Percentiles rank a stretch among this genome's conserved stretches.
Conservation (phyloP, 352 stramenopile genomes). For the Phytopythium montanum region DNA sequence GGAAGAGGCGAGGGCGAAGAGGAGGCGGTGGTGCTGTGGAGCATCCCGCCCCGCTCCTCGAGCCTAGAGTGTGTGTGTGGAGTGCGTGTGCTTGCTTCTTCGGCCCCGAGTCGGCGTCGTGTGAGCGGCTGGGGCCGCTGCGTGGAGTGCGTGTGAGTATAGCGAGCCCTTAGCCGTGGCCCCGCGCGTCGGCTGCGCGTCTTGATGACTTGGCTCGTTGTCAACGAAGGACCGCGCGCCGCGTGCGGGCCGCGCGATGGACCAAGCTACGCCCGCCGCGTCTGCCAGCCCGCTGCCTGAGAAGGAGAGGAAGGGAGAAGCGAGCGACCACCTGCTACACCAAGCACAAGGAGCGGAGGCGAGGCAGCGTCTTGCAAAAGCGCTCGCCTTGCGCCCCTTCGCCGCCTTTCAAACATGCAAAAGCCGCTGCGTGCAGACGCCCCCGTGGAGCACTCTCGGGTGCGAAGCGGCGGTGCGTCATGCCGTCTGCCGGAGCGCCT, state of each 20-base stretch:
- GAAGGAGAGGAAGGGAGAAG: not conserved
- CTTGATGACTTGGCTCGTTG: constrained; percentile 2
- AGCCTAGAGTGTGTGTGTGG: constrained; percentile 5
- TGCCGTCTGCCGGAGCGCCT: constrained; percentile 51
- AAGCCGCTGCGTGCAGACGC: constrained; percentile 90
- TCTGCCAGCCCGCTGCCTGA: not conserved
- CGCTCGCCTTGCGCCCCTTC: not conserved
- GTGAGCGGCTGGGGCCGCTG: not conserved
- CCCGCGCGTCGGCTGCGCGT: not conserved
- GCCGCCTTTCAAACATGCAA: constrained; percentile 77
- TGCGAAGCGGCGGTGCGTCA: constrained; percentile 53
- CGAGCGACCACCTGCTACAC: not conserved
- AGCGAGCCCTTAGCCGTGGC: constrained; percentile 1
- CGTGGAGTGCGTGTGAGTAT: constrained; percentile 16
- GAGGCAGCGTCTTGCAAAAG: not conserved
- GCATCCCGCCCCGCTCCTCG: constrained; percentile 2
- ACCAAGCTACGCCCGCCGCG: not conserved
- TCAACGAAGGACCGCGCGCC: not conserved
- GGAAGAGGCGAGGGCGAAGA: constrained; percentile 8
- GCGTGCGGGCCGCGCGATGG: not conserved
- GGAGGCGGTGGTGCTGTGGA: constrained; percentile 20
- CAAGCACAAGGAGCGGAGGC: not conserved
- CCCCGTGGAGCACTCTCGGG: constrained; percentile 32
- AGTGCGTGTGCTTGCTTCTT: constrained; percentile 6
- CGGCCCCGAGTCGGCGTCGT: not conserved